Base-by-base conservation (phyloP, 805 yeast species). In the Candida loeiensis region DNA sequence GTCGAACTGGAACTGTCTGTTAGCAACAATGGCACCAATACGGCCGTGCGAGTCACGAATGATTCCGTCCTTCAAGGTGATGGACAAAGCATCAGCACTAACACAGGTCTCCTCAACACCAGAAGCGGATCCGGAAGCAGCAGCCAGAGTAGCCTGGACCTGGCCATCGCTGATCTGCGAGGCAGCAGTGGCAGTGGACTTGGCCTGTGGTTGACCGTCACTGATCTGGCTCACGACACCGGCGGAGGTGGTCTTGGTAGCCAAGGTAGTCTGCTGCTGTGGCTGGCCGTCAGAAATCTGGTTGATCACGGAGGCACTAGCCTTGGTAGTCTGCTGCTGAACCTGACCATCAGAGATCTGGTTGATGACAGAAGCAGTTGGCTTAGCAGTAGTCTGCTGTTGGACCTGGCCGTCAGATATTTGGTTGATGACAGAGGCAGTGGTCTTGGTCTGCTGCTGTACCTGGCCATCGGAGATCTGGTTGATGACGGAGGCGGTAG, bases 1-100 rank as follows among this genome's bases (percentile, higher is more conserved):
- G 58, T 82, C 86, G 57, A 80, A 80, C 66, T 80, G 87, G 75
- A 81, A 79, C 70, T 83, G 91, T 71, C 84, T 74, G 80, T 82
- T 83, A 39, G 89, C 80, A 52, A 83, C 91, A 64, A 83, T 81
- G 37, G 88, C 76, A 51, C 90, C 90, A 49, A 83, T 64, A 74
- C 91, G 79, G 34, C 84, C 84, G 45, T 66, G 49, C 25, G 73
- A 57, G 55, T 83, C 91, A 9, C 66, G 73, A 54, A 84, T 69
- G 36, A 77, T 54, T 49, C 79, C 63, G 15, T 54, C 66, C 27
- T 68, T 62, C 55, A 84, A 71, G 26, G 72, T 66, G 73, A 82
- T 68, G 32, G 79, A 66, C 54, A 84, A 69, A 32, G 85, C 44
- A 48, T 56, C 38, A 13, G 46, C 11, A n/a, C 53, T 46, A 17